Evolutionary conservation across 2,329 filamentous ascomycete species (phyloP).

Genomic region (Calycina herbarum): DNA sequence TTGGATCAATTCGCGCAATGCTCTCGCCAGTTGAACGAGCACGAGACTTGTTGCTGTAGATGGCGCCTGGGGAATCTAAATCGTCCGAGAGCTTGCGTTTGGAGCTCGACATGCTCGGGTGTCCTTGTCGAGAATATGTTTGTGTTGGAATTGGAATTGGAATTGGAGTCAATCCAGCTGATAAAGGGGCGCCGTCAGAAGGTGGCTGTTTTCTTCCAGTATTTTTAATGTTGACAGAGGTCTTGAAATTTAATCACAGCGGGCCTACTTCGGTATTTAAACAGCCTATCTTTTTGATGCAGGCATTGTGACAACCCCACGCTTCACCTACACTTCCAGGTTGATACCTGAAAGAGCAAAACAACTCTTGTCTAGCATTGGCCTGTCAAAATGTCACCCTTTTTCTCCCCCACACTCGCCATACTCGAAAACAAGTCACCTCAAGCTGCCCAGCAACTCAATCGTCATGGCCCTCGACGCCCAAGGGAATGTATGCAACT

Average conservation of each 20-base stretch:
- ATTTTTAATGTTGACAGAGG: too few relatives aligned
- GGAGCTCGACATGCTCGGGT: constrained; percentile 18
- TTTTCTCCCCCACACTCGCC: neutral
- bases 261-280: too few relatives aligned
- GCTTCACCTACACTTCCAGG: too few relatives aligned
- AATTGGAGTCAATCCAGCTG: too few relatives aligned
- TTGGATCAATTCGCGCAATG: constrained; percentile 52
- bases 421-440: neutral
- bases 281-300: too few relatives aligned
- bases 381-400: neutral
- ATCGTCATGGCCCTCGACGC: constrained; percentile 33
- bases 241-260: too few relatives aligned
- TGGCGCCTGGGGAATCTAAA: constrained; percentile 17
- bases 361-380: too few relatives aligned
- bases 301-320: too few relatives aligned
- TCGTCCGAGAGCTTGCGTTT: constrained; percentile 27
- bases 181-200: too few relatives aligned
- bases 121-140: neutral
- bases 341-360: too few relatives aligned
- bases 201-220: too few relatives aligned
- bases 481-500: constrained; percentile 28
- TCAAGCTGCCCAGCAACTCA: neutral
- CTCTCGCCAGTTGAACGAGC: constrained; percentile 26
- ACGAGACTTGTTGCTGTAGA: constrained; percentile 30
- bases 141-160: too few relatives aligned